Base-by-base conservation (phyloP, 208 protist species). In the Crithidia brevicula region DNA sequence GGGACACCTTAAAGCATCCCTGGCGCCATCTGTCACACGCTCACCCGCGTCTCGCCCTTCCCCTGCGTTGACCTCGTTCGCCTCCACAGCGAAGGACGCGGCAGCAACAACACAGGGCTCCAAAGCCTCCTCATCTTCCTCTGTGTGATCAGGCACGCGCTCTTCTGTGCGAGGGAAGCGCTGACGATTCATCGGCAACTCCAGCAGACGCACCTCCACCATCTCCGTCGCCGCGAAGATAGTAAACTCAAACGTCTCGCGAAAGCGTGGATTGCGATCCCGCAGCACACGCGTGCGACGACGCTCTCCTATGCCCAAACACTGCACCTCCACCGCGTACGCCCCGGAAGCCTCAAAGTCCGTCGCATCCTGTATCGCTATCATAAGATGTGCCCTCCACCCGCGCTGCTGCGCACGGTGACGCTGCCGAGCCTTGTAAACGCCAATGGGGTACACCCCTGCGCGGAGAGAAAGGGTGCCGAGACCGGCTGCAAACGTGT, bases 291-390 rank as follows among this genome's bases (percentile, higher is more conserved):
- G 61, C 34, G 61, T 34, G 13, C 16, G 50, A 25, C 51, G 34
- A 4, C 7, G 3, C 38, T 54, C 47, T 11, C 47, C 61, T 8
- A 33, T 49, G 34, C 43, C 38, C 0, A 52, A 3, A 18, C 58
- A 36, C 30, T 28, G 4, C 61, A 67, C 47, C 49, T 46, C 33
- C 61, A 67, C 61, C 9, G n/a, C 27, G 47, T 67, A 67, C 33
- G 23, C 22, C 4, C 49, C 61, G 34, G 9, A 45, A 6, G 22
- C 28, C 20, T 49, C 49, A 34, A 67, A 57, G 47, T 57, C 61
- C 20, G 61, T 46, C 25, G 62, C 22, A 27, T 68, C 62, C 22
- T 36, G 25, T 22, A 68, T 18, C 22, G 31, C 27, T 5, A 68
- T 18, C 33, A 42, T 51, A 4, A 58, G 34, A n/a, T 33, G 20